phyloP scores from a whole-genome alignment of 352 stramenopile species.

The Pythium aphanidermatum region DNA sequence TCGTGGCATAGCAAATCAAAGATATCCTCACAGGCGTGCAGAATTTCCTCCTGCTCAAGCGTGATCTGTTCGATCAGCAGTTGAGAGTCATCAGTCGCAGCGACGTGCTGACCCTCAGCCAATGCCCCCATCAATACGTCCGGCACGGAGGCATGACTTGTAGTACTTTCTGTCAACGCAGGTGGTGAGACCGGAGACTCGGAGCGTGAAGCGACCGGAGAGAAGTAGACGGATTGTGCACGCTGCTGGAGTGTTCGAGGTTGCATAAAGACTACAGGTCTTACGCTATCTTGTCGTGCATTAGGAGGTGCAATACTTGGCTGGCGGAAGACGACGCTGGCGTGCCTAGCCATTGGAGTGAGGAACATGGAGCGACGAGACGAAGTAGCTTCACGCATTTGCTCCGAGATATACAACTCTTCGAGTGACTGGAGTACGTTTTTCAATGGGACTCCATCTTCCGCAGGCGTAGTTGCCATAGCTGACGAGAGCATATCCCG shows the following conservation, averaged over 20 bases:
- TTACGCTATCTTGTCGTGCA: neutral
- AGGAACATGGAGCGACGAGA: constrained; percentile 13
- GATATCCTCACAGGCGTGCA: constrained; percentile 43
- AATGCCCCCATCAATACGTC: constrained; percentile 36
- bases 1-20: constrained; percentile 60
- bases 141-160: constrained; percentile 28
- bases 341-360: constrained; percentile 6
- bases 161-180: neutral
- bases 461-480: neutral
- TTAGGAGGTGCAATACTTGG: neutral
- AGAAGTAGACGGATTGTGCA: too few relatives aligned
- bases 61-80: constrained; percentile 19
- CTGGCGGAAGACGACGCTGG: constrained; percentile 7
- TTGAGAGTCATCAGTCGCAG: constrained; percentile 4
- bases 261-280: neutral
- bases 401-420: constrained; percentile 54
- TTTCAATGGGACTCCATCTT: constrained; percentile 24
- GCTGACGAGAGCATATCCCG: constrained; percentile 30
- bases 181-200: too few relatives aligned
- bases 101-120: constrained; percentile 11
- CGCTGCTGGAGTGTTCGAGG: too few relatives aligned
- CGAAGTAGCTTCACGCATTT: constrained; percentile 27
- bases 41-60: constrained; percentile 20
- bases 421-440: constrained; percentile 43
- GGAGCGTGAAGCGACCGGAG: too few relatives aligned